These are phyloP conservation scores for Crithidia fasciculata DNA, from an alignment of 208 protist genomes.

Conservation along the genomic window DNA sequence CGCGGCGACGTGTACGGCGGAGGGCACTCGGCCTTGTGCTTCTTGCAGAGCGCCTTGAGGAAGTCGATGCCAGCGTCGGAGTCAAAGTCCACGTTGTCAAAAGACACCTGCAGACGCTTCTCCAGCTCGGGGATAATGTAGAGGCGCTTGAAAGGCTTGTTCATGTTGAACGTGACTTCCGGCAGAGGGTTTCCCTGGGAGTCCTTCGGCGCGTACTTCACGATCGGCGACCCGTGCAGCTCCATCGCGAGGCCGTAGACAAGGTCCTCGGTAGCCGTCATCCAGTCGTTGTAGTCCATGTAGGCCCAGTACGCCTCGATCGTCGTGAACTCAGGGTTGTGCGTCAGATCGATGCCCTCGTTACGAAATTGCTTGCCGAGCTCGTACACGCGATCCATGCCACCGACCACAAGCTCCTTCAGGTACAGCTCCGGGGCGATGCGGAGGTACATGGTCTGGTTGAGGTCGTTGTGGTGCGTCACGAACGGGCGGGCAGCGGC, in stretches of 20 bases:
- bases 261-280: conserved; percentile 98
- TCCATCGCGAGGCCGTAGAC: conserved; percentile 94
- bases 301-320: conserved; percentile 99
- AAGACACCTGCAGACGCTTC: conserved; percentile 89
- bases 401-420: conserved; percentile 99
- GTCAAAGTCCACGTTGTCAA: conserved; percentile 80
- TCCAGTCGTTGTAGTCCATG: conserved; percentile 99
- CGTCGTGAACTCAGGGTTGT: conserved; percentile 99
- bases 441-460: conserved; percentile 98
- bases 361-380: conserved; percentile 99
- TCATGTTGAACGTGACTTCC: conserved; percentile 98
- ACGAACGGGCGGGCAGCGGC: conserved; percentile 99
- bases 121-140: conserved; percentile 97
- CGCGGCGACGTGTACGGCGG: conserved; percentile 96
- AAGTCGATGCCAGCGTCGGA: conserved; percentile 80
- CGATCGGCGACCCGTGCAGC: conserved; percentile 92
- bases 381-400: conserved; percentile 99
- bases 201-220: conserved; percentile 95
- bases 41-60: conserved; percentile 88
- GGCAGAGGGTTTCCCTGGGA: conserved; percentile 78
- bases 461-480: conserved; percentile 99
- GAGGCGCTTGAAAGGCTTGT: conserved; percentile 97
- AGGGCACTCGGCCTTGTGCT: conserved; percentile 93
- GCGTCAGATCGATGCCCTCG: conserved; percentile 97
- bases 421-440: conserved; percentile 99